A percentile compares a stretch with the other conserved stretches of the same genome.
Evolutionary conservation across 2,329 filamentous ascomycete species (phyloP).

Genomic region (Mariannaea sp.): DNA sequence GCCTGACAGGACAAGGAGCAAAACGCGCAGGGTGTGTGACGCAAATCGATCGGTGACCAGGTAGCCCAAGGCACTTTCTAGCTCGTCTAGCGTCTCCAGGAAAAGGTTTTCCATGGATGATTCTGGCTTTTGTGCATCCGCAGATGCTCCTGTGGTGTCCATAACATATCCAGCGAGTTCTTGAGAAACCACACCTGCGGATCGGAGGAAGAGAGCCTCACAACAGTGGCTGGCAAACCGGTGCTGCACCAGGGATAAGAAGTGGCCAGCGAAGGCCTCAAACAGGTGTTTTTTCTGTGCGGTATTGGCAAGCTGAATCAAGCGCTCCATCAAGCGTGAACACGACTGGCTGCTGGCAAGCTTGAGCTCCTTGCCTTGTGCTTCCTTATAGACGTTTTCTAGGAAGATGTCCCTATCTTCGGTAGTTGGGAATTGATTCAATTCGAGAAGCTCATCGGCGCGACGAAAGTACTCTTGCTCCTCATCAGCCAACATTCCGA

Average conservation of each 20-base stretch:
- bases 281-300: constrained; percentile 87
- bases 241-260: constrained; percentile 88
- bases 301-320: constrained; percentile 81
- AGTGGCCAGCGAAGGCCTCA: constrained; percentile 82
- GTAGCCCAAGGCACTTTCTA: constrained; percentile 83
- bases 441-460: constrained; percentile 86
- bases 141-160: constrained; percentile 49
- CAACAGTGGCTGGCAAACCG: constrained; percentile 97
- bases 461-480: constrained; percentile 96
- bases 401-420: constrained; percentile 76
- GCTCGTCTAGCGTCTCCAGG: constrained; percentile 79
- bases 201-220: constrained; percentile 86
- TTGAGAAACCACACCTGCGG: constrained; percentile 76
- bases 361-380: constrained; percentile 91
- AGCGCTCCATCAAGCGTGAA: constrained; percentile 87
- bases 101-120: constrained; percentile 84
- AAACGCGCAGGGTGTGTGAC: constrained; percentile 85
- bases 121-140: constrained; percentile 53
- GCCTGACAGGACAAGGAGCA: constrained; percentile 85
- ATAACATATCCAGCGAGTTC: constrained; percentile 64
- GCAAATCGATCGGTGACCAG: constrained; percentile 87
- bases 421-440: constrained; percentile 80
- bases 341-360: constrained; percentile 94
- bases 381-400: constrained; percentile 83
- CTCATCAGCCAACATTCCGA: constrained; percentile 87